Evolutionary conservation across 2,329 filamentous ascomycete species (phyloP).

Genomic region (Pezicula neosporulosa): DNA sequence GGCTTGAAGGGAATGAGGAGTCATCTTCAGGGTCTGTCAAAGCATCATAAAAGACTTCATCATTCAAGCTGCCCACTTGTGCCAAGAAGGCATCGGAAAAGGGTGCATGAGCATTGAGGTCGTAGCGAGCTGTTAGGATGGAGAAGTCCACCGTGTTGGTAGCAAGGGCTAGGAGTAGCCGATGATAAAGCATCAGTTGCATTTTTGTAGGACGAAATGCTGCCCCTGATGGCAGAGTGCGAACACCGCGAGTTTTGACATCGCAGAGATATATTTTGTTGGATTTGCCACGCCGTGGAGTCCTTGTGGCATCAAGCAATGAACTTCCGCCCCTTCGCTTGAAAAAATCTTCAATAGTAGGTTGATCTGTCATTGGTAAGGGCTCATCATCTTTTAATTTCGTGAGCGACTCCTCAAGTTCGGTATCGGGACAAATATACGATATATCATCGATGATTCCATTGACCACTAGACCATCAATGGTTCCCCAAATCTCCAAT

Average conservation of each 20-base stretch:
- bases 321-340: conserved; percentile 14
- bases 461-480: conserved; percentile 80
- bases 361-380: conserved; percentile 28
- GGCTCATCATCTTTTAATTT: conserved; percentile 28
- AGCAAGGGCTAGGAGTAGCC: conserved; percentile 74
- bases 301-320: conserved; percentile 11
- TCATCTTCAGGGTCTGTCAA: conserved; percentile 25
- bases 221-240: conserved; percentile 56
- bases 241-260: conserved; percentile 75
- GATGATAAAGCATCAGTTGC: conserved; percentile 87
- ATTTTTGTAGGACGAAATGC: conserved; percentile 74
- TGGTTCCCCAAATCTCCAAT: conserved; percentile 78
- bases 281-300: conserved; percentile 4
- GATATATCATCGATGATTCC: conserved; percentile 88
- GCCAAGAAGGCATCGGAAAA: conserved; percentile 81
- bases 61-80: conserved; percentile 67
- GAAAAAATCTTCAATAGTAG: conserved; percentile 25
- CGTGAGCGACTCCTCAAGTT: conserved; percentile 48
- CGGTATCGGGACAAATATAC: conserved; percentile 69
- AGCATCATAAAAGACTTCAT: conserved; percentile 57
- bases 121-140: conserved; percentile 67
- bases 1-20: conserved; percentile 21
- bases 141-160: conserved; percentile 67
- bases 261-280: conserved; percentile 73
- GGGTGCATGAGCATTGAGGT: conserved; percentile 56